Base-by-base conservation (phyloP, 352 stramenopile species). In the Thalassiosira hispida region DNA sequence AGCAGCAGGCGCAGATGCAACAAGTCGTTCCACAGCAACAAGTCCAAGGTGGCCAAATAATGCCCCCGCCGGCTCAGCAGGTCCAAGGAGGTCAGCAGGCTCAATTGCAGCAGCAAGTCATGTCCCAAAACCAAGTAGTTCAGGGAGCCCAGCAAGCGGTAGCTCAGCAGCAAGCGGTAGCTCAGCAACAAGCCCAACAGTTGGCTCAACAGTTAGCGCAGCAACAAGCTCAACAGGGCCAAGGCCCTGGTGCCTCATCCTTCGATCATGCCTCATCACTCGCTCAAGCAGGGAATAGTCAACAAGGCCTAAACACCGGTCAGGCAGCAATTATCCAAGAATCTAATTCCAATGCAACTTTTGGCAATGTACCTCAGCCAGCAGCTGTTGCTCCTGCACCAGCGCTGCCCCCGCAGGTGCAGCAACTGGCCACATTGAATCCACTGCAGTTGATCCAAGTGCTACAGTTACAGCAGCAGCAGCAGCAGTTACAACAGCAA, bases 101-200 rank as follows among this genome's bases (percentile, higher is more conserved):
- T 72, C 25, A 12, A 47, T 25, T 38, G 0, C 44, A 67, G 52
- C 47, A 67, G 35, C 63, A 70, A 52, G 40, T 25, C 47, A 46
- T 61, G 57, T 47, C 40, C 6, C 60, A 66, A 31, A 42, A 78
- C 22, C 65, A 68, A 52, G 49, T n/a, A 12, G 51, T 57, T 14
- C 49, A 57, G 23, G 59, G 63, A 60, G n/a, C 42, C 3, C 74
- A 83, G 59, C 46, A 73, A 55, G 35, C 79, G 69, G 29, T 9
- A 47, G 40, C 49, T 1, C 44, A 67, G 52, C 47, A 67, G 35
- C 63, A 70, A 52, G 40, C 38, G 47, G 46, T 61, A 47, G 59
- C 40, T 11, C 60, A 66, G 31, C 52, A 78, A 40, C 65, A 68
- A 52, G 49, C 53, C 11, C 60, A 62, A 12, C 75, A 79, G 22